Evolutionary conservation across 495 filamentous ascomycete genomes (phyloP).

Genomic region (Xylaria telfairii): DNA sequence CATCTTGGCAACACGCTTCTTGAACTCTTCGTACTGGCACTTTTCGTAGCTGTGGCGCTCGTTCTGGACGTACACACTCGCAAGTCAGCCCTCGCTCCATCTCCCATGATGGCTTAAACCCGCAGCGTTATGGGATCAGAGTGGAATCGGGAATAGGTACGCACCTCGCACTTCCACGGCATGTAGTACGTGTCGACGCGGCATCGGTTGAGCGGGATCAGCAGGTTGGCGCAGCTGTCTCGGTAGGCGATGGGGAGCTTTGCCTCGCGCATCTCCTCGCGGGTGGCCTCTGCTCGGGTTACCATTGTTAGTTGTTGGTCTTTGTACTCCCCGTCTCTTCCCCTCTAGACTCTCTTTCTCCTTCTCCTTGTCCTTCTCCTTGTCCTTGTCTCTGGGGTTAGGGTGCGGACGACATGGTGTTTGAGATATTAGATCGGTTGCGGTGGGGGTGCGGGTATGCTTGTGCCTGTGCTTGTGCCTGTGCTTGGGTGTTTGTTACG

Average conservation of each 20-base stretch:
- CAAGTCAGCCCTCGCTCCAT: neutral
- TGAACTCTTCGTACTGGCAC: conserved; percentile 98
- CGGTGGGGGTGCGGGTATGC: no score
- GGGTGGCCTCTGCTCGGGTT: conserved; percentile 64
- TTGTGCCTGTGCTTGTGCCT: no score
- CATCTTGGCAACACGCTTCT: conserved; percentile 98
- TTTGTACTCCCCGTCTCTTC: no score
- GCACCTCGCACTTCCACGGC: conserved; percentile 97
- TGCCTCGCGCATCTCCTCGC: conserved; percentile 91
- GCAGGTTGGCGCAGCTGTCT: conserved; percentile 90
- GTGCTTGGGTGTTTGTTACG: neutral
- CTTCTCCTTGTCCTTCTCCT: neutral
- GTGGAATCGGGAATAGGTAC: conserved; percentile 35
- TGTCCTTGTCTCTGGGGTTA: neutral
- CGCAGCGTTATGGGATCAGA: neutral
- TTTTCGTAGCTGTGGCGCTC: conserved; percentile 98
- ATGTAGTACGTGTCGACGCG: conserved; percentile 90
- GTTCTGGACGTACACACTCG: conserved; percentile 58
- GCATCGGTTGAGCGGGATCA: conserved; percentile 95
- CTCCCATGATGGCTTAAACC: neutral
- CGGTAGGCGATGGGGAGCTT: conserved; percentile 87
- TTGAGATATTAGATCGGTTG: no score
- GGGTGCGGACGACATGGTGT: no score
- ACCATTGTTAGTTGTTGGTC: neutral
- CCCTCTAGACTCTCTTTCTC: neutral